Evolutionary conservation across 306 rosid species (phyloP).

Genomic region (Lablab purpureus): DNA sequence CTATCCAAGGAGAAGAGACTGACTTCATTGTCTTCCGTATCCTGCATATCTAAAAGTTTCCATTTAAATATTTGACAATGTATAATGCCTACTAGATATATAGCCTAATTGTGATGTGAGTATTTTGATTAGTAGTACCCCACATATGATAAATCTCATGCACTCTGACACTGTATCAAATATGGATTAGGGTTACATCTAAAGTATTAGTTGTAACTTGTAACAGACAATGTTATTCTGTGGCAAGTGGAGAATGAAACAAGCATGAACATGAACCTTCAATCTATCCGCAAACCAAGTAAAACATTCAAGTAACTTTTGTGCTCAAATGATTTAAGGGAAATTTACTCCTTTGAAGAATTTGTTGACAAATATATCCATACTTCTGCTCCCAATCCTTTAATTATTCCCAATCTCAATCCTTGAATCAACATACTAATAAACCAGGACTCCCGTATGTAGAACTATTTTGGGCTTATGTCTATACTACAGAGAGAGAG

Average conservation of each 20-base stretch:
- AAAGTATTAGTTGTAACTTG: neutral
- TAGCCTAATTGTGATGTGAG: neutral
- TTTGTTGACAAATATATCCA: neutral
- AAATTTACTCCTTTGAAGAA: conserved; percentile 6
- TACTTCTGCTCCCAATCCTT: neutral
- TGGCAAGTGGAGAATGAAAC: conserved; percentile 4
- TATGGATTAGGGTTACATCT: conserved; percentile 6
- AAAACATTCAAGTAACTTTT: too few species aligned
- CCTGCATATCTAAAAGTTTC: neutral
- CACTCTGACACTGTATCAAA: conserved; percentile 1
- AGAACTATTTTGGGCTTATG: conserved; percentile 5
- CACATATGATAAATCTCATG: conserved; percentile 15
- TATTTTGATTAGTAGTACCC: neutral
- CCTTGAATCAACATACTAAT: conserved; percentile 1
- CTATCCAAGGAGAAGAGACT: conserved; percentile 1
- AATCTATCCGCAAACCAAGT: neutral
- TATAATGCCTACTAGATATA: neutral
- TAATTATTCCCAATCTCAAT: neutral
- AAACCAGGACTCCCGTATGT: conserved; percentile 5
- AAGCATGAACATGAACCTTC: neutral
- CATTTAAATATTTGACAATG: neutral
- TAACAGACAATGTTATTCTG: too few species aligned
- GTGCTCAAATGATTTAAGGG: neutral
- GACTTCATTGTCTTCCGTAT: neutral
- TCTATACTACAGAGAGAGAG: neutral